Conservation (phyloP, 2,329 filamentous ascomycete species). For the Aspergillus japonicus region DNA sequence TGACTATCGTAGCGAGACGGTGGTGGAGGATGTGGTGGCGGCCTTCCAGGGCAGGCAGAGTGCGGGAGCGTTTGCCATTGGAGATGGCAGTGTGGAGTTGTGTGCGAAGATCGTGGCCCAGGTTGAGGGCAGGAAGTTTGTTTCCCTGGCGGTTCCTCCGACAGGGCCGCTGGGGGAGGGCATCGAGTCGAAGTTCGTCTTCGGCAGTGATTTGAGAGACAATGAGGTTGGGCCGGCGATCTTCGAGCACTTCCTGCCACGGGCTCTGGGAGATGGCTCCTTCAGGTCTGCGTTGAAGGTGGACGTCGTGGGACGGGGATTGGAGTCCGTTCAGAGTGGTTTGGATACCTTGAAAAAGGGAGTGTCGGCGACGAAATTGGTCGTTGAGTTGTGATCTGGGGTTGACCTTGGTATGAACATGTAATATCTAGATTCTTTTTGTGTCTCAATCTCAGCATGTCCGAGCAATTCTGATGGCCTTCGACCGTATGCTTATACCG, state of each 20-base stretch:
- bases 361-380: constrained; percentile 29
- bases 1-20: constrained; percentile 40
- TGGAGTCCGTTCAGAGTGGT: constrained; percentile 24
- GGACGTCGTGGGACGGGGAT: constrained; percentile 21
- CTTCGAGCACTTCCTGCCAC: constrained; percentile 30
- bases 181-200: constrained; percentile 26
- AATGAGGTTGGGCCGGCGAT: constrained; percentile 30
- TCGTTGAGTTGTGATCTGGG: constrained; percentile 14
- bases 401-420: background rate
- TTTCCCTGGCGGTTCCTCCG: constrained; percentile 12
- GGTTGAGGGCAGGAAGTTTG: constrained; percentile 19
- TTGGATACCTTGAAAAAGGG: constrained; percentile 19
- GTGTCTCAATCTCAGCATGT: too few relatives aligned
- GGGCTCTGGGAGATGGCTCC: constrained; percentile 35
- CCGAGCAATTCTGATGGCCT: too few relatives aligned
- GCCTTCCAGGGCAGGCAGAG: constrained; percentile 13
- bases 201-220: constrained; percentile 17
- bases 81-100: background rate
- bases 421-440: background rate
- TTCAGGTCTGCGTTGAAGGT: constrained; percentile 29
- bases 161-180: constrained; percentile 10
- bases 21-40: constrained; percentile 16
- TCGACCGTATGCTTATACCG: too few relatives aligned
- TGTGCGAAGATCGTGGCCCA: constrained; percentile 14
- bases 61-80: constrained; percentile 9